These are phyloP conservation scores for Excoecaria cochinchinensis DNA, from an alignment of 345 rosid genomes.

Conservation along the genomic window DNA sequence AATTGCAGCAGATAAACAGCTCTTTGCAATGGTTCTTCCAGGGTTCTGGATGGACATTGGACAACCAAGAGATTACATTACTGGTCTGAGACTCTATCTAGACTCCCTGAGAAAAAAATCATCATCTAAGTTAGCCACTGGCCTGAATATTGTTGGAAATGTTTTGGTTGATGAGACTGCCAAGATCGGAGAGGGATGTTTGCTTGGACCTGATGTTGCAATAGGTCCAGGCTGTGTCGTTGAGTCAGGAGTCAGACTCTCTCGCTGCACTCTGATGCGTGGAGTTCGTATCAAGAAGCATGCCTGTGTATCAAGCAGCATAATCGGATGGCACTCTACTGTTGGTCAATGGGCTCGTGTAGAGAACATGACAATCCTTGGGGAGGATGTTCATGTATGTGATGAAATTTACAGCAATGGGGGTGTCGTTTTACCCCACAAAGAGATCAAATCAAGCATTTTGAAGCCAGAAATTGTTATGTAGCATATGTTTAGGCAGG, in stretches of 20 bases:
- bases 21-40: slow-evolving; percentile 90
- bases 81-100: slow-evolving; percentile 92
- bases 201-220: slow-evolving; percentile 96
- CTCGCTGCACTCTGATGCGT: slow-evolving; percentile 95
- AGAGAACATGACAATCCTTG: slow-evolving; percentile 97
- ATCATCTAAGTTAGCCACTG: slow-evolving; percentile 58
- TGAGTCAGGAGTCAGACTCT: slow-evolving; percentile 93
- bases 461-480: slow-evolving; percentile 98
- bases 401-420: slow-evolving; percentile 98
- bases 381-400: slow-evolving; percentile 92
- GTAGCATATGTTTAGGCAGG: background rate
- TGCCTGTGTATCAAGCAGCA: slow-evolving; percentile 90
- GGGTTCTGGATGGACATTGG: slow-evolving; percentile 99
- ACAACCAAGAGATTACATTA: slow-evolving; percentile 93
- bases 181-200: slow-evolving; percentile 88
- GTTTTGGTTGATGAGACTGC: slow-evolving; percentile 88
- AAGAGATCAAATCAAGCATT: slow-evolving; percentile 93
- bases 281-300: slow-evolving; percentile 95
- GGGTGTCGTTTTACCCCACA: slow-evolving; percentile 95
- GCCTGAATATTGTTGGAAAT: slow-evolving; percentile 71
- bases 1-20: slow-evolving; percentile 75
- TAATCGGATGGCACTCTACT: slow-evolving; percentile 96
- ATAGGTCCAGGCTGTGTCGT: slow-evolving; percentile 92
- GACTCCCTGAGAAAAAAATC: slow-evolving; percentile 80
- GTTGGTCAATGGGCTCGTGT: slow-evolving; percentile 96